phyloP scores from a whole-genome alignment of 148 eudicot species.

The Chenopodium quinoa region DNA sequence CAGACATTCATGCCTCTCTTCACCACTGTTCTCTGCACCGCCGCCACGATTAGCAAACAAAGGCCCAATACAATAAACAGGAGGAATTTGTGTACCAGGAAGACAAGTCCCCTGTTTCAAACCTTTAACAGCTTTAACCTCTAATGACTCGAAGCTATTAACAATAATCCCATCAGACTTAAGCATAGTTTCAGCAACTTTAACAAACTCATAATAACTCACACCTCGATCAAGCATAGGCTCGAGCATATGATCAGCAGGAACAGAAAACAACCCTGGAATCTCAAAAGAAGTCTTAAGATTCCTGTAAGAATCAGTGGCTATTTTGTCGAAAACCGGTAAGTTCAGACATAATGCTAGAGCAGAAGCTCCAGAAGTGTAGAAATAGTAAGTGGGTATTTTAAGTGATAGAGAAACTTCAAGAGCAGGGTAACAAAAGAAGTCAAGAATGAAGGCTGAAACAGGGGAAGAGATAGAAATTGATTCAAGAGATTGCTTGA shows the following conservation, averaged over 20 bases:
- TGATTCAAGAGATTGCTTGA: constrained; percentile 27
- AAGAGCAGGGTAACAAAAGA: constrained; percentile 39
- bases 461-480: constrained; percentile 13
- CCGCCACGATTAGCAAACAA: constrained; percentile 19
- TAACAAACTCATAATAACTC: constrained; percentile 23
- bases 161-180: constrained; percentile 36
- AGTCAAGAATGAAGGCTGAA: constrained; percentile 41
- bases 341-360: constrained; percentile 32
- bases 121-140: constrained; percentile 29
- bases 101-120: constrained; percentile 35
- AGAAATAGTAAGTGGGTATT: constrained; percentile 44
- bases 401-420: constrained; percentile 23
- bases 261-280: constrained; percentile 47
- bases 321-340: constrained; percentile 28
- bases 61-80: constrained; percentile 47
- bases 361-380: constrained; percentile 31
- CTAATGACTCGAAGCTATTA: constrained; percentile 39
- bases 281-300: constrained; percentile 26
- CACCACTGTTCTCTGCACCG: background rate
- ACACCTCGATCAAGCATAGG: constrained; percentile 30
- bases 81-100: constrained; percentile 28
- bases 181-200: background rate
- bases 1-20: constrained; percentile 37
- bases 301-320: constrained; percentile 33
- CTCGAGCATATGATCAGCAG: constrained; percentile 32